Base-by-base conservation (phyloP, 1,284 basidiomycete genomes). In the Clitocybe nebularis region DNA sequence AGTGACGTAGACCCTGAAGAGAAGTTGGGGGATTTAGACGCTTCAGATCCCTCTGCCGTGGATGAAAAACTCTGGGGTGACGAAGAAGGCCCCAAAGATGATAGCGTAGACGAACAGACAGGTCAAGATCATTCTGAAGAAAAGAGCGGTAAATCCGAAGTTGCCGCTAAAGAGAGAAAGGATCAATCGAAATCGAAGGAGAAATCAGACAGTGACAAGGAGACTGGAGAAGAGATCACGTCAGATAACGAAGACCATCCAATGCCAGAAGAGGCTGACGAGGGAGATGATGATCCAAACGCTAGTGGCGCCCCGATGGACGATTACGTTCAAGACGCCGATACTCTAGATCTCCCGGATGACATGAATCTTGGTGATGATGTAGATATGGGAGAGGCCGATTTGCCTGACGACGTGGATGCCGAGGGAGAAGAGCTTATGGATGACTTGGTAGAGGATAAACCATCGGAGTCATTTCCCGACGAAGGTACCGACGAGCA, bases 41-140 rank as follows among this genome's bases (percentile, higher is more conserved):
- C 83, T 1, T 71, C 81, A n/a, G 93, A 97, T 63, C 89, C 91
- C 5, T 76, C 81, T 19, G 84, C 86, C 0, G 81, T 97, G 7
- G 95, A 99, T 58, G 95, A 99, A 67, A 98, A 98, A 68, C 74
- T 99, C 53, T 98, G 96, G 95, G 92, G 87, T 24, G 89, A 93
- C 50, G 86, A 94, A 36, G 62, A 74, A 38, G 76, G 79, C 10
- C 65, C 69, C 11, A 68, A 75, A 20, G 67, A 77, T 26, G 62
- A 71, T 22, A 68, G 67, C 38, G 49, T 55, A n/a, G 68, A 77
- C 24, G 76, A 79, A 41, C 73, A 77, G 59, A 67, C 72, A 16
- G 65, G 76, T 41, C 62, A 81, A 44, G 74, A 84, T 52, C 71
- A 69, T 50, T 72, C 77, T 2, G 61, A 73, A 36, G 63, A 75